Percentiles rank a stretch among this genome's conserved stretches.
phyloP scores from a whole-genome alignment of 2,329 filamentous ascomycete genomes.

The Aspergillus oerlinghausenensis region DNA sequence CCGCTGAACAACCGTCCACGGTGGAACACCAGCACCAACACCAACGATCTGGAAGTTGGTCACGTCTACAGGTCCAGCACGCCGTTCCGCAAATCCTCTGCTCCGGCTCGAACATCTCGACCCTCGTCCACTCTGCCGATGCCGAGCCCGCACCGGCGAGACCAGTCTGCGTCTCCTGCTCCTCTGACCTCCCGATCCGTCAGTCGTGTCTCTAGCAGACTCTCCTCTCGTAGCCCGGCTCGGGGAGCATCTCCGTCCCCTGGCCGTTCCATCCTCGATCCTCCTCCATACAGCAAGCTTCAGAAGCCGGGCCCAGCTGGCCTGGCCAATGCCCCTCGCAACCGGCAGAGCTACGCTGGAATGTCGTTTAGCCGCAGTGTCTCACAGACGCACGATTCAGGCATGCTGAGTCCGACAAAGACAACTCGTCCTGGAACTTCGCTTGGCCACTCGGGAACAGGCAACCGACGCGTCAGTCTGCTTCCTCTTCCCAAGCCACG shows the following conservation, averaged over 20 bases:
- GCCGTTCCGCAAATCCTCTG: constrained; percentile 45
- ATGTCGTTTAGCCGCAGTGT: constrained; percentile 27
- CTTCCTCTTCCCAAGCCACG: constrained; percentile 34
- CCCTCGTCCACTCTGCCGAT: constrained; percentile 40
- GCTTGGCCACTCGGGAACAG: constrained; percentile 35
- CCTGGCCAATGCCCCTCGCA: constrained; percentile 31
- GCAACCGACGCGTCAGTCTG: constrained; percentile 35
- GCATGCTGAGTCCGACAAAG: constrained; percentile 25
- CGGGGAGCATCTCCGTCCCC: constrained; percentile 27
- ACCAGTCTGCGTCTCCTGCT: constrained; percentile 39
- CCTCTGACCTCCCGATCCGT: constrained; percentile 25
- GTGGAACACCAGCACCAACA: constrained; percentile 68
- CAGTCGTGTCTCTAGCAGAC: constrained; percentile 31
- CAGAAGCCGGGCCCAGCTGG: constrained; percentile 20
- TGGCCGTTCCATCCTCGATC: constrained; percentile 29
- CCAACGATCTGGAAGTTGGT: constrained; percentile 59
- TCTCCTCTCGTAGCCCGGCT: constrained; percentile 30
- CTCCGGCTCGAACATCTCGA: constrained; percentile 26
- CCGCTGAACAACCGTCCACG: constrained; percentile 57
- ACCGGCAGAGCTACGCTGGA: constrained; percentile 37
- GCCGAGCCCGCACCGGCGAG: constrained; percentile 39
- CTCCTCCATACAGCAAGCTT: constrained; percentile 41
- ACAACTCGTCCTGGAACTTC: constrained; percentile 34
- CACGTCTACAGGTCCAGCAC: constrained; percentile 64
- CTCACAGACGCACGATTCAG: constrained; percentile 16